Conservation (phyloP, 768 basidiomycete species). For the Trametes meyenii region DNA sequence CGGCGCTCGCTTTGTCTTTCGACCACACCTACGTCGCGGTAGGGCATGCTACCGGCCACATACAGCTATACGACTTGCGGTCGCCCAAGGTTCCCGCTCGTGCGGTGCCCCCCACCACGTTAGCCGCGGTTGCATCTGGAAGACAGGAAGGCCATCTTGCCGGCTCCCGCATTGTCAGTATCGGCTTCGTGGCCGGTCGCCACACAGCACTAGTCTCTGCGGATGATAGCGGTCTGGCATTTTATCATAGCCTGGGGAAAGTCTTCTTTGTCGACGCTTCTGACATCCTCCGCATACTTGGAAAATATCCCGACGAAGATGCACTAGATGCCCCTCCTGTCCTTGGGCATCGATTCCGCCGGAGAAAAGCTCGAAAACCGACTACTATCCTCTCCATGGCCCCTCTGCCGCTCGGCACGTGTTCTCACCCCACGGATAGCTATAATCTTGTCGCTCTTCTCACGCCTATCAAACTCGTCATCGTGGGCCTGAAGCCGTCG, state of each 20-base stretch:
- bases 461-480: conserved; percentile 87
- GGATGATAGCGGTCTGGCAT: conserved; percentile 89
- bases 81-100: conserved; percentile 70
- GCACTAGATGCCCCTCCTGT: conserved; percentile 25
- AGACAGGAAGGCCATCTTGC: conserved; percentile 84
- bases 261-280: conserved; percentile 94
- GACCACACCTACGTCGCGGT: conserved; percentile 93
- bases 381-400: conserved; percentile 76
- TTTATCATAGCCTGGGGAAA: conserved; percentile 93
- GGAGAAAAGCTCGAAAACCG: conserved; percentile 51
- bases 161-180: conserved; percentile 75
- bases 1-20: conserved; percentile 87
- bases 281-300: conserved; percentile 91
- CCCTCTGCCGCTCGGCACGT: conserved; percentile 79
- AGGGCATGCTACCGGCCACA: conserved; percentile 82
- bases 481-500: conserved; percentile 89
- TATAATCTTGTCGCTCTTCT: conserved; percentile 84
- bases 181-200: conserved; percentile 87
- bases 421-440: conserved; percentile 72
- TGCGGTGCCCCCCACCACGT: conserved; percentile 67
- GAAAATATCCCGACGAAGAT: conserved; percentile 76
- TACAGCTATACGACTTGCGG: conserved; percentile 84
- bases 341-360: conserved; percentile 39
- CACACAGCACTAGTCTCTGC: conserved; percentile 93
- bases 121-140: conserved; percentile 70